Evolutionary conservation across 768 basidiomycete genomes (phyloP), one percentile per base, ranked within the genome.

Genomic region (Pleurotus ostreatus): DNA sequence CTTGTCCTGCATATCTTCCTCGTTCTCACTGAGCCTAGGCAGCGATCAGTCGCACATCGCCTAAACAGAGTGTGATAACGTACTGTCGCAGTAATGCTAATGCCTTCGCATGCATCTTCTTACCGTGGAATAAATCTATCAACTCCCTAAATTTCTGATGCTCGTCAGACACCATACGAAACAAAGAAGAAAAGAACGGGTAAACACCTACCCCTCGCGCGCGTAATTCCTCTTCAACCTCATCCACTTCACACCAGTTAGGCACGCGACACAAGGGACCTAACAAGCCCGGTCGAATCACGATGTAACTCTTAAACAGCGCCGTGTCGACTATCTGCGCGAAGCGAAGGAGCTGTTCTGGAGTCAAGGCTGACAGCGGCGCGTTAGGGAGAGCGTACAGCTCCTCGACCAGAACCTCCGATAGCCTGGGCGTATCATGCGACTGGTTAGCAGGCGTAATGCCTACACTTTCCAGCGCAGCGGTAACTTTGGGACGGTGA

Each of bases 241-340:
- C 91, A 4, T 84, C 85, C 1, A 98, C 94, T 65, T 98, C 97
- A 69, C 96, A 98, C 94, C 94, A 99, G 69, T 97, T 98, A 2
- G 92, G 83, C 22, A 96, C 75, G 43, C 96, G 81, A 70, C 96
- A 98, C 49, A 98, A 70, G 26, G 92, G 84, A 0, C 92, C 93
- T 8, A 98, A 73, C 56, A 99, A 72, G 11, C 79, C 81, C 0
- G 96, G 93, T 44, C 88, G 77, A 41, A 88, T 86, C 18, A 92
- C 78, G 18, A 98, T 73, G 68, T 96, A 97, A 2, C 89, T 86
- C 71, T 97, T 96, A 71, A 98, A 94, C 60, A 98, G 72, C 7
- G 92, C 95, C 1, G 97, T 98, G 64, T 98, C 93, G 22, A 98
- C 89, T 34, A 98, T 85, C 71, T 98, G 95, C 0, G 94, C 94